A percentile compares a stretch with the other conserved stretches of the same genome.
Conservation (phyloP, 2,329 filamentous ascomycete genomes). For the Ciborinia camelliae region DNA sequence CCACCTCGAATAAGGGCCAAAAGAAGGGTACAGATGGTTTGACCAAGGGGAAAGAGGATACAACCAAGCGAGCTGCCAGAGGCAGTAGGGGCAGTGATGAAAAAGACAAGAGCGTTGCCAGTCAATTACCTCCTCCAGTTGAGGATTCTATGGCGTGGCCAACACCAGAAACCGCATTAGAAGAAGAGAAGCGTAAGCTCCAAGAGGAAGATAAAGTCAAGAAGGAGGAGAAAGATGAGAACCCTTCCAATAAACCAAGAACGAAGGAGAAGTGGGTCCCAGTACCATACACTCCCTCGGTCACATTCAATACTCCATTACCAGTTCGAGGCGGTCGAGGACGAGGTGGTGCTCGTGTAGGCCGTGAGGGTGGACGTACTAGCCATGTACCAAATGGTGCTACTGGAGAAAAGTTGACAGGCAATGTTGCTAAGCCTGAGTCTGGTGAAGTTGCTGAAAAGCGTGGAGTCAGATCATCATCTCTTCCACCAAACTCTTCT, state of each 20-base stretch:
- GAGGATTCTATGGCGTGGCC: slow-evolving; percentile 83
- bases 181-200: slow-evolving; percentile 72
- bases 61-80: slow-evolving; percentile 34
- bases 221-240: slow-evolving; percentile 62
- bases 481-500: slow-evolving; percentile 34
- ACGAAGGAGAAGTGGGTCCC: slow-evolving; percentile 83
- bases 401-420: slow-evolving; percentile 32
- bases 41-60: slow-evolving; percentile 34
- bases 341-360: slow-evolving; percentile 42
- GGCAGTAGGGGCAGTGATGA: slow-evolving; percentile 34
- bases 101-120: slow-evolving; percentile 36
- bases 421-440: slow-evolving; percentile 20
- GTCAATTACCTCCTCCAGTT: slow-evolving; percentile 58
- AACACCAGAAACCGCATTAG: slow-evolving; percentile 75
- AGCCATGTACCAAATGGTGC: slow-evolving; percentile 30
- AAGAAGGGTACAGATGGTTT: slow-evolving; percentile 42
- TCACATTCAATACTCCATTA: slow-evolving; percentile 82
- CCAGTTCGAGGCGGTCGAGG: slow-evolving; percentile 58
- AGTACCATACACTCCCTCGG: slow-evolving; percentile 77
- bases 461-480: slow-evolving; percentile 30
- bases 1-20: slow-evolving; percentile 38
- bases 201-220: slow-evolving; percentile 63
- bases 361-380: slow-evolving; percentile 41
- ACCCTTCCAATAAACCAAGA: slow-evolving; percentile 50
- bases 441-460: slow-evolving; percentile 27